Conservation (phyloP, 2,329 filamentous ascomycete genomes). For the Paraconiothyrium sp. region DNA sequence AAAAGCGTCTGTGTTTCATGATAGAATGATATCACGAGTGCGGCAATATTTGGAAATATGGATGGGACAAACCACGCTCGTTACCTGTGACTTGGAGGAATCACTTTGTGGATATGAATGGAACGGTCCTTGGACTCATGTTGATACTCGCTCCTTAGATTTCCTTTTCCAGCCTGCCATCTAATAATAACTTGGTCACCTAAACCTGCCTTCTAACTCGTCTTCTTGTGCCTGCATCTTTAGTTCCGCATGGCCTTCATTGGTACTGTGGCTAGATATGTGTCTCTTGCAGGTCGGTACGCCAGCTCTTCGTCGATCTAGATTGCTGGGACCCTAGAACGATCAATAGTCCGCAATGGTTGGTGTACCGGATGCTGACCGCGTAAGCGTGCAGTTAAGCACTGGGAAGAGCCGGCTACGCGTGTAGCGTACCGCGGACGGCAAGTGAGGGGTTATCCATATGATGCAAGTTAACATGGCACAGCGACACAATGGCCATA, state of each 20-base stretch:
- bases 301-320: neutral
- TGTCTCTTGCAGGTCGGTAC: neutral
- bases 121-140: slow-evolving; percentile 9
- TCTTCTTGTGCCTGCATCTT: neutral
- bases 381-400: neutral
- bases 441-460: neutral
- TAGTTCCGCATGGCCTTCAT: neutral
- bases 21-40: slow-evolving; percentile 1
- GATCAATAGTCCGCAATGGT: no score
- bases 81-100: slow-evolving; percentile 1
- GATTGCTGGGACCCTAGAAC: neutral
- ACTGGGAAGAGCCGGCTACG: neutral
- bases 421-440: neutral
- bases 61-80: neutral
- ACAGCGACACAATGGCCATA: neutral
- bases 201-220: neutral
- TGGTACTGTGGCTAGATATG: no score
- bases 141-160: slow-evolving; percentile 6
- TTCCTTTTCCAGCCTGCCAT: neutral
- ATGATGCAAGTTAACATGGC: neutral
- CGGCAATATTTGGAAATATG: neutral
- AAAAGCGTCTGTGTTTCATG: neutral
- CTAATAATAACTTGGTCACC: slow-evolving; percentile 5
- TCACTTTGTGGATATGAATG: neutral
- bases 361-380: neutral